phyloP scores from a whole-genome alignment of 495 filamentous ascomycete genomes.

The Cladorrhinum samala region DNA sequence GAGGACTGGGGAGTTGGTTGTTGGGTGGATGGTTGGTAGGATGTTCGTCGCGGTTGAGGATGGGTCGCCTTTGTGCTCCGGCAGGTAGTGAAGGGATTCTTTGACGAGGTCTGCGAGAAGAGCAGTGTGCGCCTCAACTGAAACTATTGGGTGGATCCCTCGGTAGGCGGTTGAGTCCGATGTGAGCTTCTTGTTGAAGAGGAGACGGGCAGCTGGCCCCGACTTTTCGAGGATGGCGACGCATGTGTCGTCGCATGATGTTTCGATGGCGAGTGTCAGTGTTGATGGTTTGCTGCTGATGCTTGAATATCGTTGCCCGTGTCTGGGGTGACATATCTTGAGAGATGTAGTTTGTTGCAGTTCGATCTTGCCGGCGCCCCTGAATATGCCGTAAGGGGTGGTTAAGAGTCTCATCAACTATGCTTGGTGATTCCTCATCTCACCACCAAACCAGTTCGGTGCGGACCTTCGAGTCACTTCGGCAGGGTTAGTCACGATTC shows the following conservation, averaged over 20 bases:
- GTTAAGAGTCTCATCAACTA: no score
- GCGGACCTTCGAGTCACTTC: no score
- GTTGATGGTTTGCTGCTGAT: slow-evolving; percentile 30
- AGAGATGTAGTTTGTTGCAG: no score
- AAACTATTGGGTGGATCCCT: slow-evolving; percentile 72
- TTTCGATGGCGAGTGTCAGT: slow-evolving; percentile 83
- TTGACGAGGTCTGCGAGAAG: slow-evolving; percentile 60
- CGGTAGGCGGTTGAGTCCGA: slow-evolving; percentile 62
- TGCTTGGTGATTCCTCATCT: no score
- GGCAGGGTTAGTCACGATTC: no score
- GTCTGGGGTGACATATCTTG: no score
- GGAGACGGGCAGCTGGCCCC: slow-evolving; percentile 45
- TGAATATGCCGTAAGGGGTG: no score
- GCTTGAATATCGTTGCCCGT: background rate
- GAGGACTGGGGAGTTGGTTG: slow-evolving; percentile 4
- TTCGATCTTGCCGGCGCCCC: no score
- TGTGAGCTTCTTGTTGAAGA: slow-evolving; percentile 78
- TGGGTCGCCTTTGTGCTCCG: slow-evolving; percentile 16
- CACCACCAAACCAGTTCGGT: no score
- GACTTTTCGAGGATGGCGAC: slow-evolving; percentile 71
- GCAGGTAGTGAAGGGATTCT: slow-evolving; percentile 54
- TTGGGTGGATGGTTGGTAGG: background rate
- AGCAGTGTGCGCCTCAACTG: slow-evolving; percentile 66
- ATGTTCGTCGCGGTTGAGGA: no score
- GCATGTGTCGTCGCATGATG: slow-evolving; percentile 95